Percentiles rank a stretch among this genome's conserved stretches.
Evolutionary conservation across 2,329 filamentous ascomycete genomes (phyloP).

Genomic region (Hymenoscyphus fructigenus): DNA sequence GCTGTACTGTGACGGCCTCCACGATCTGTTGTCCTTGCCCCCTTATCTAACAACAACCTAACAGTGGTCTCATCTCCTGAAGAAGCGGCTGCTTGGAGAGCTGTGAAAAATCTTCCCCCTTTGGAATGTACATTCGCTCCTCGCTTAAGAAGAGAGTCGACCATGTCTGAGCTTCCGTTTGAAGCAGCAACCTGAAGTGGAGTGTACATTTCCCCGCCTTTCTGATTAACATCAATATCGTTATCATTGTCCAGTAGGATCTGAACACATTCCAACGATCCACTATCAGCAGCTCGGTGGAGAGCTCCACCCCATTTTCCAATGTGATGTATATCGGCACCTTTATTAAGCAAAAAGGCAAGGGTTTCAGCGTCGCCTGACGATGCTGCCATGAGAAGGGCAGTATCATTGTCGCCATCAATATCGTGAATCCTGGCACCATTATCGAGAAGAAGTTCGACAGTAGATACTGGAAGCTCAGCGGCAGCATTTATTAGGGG

Average conservation of each 20-base stretch:
- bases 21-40: neutral
- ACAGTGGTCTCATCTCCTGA: neutral
- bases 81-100: constrained; percentile 9
- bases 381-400: neutral
- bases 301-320: constrained; percentile 8
- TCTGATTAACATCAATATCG: constrained; percentile 8
- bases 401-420: constrained; percentile 4
- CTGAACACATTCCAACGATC: neutral
- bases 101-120: constrained; percentile 8
- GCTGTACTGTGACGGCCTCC: neutral
- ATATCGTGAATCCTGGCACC: constrained; percentile 1
- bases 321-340: constrained; percentile 6
- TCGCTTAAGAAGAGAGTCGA: neutral
- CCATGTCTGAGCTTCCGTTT: neutral
- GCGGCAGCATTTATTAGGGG: neutral
- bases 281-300: neutral
- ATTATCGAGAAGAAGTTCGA: neutral
- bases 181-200: neutral
- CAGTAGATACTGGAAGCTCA: neutral
- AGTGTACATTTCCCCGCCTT: neutral
- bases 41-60: neutral
- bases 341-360: neutral
- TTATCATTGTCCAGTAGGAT: neutral
- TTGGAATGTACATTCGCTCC: constrained; percentile 6
- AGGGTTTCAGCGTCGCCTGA: constrained; percentile 1